These are phyloP conservation scores for Bipolaris zeicola DNA, from an alignment of 2,329 filamentous ascomycete species.

Conservation along the genomic window DNA sequence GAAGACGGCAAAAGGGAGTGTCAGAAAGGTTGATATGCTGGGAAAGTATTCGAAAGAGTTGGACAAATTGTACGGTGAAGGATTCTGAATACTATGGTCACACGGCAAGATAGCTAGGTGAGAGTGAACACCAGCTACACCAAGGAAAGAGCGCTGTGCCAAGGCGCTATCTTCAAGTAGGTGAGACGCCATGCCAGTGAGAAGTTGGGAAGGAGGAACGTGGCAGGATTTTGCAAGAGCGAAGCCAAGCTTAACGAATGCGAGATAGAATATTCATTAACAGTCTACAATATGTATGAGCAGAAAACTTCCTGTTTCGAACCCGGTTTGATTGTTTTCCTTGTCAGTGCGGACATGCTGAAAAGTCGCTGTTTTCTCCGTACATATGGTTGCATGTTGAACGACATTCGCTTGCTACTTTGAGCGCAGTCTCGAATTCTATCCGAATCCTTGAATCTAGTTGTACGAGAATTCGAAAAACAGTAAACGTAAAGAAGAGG, in stretches of 20 bases:
- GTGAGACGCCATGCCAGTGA: no score
- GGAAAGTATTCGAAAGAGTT: slow-evolving; percentile 43
- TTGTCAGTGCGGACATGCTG: not conserved
- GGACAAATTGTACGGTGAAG: slow-evolving; percentile 12
- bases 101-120: not conserved
- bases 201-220: no score
- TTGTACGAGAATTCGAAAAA: not conserved
- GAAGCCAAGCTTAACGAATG: no score
- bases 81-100: not conserved
- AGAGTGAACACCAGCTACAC: no score
- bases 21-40: slow-evolving; percentile 51
- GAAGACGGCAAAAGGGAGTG: slow-evolving; percentile 54
- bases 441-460: no score
- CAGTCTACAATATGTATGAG: no score
- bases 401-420: not conserved
- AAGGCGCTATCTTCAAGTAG: no score
- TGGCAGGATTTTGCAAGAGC: no score
- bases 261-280: no score
- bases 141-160: no score
- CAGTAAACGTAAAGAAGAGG: not conserved
- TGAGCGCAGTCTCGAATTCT: not conserved
- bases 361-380: not conserved
- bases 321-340: not conserved
- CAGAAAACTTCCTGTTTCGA: not conserved
- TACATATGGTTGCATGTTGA: not conserved